A percentile compares a stretch with the other conserved stretches of the same genome.
Conservation (phyloP, 2,329 filamentous ascomycete species). For the Paracamarosporium sp. region DNA sequence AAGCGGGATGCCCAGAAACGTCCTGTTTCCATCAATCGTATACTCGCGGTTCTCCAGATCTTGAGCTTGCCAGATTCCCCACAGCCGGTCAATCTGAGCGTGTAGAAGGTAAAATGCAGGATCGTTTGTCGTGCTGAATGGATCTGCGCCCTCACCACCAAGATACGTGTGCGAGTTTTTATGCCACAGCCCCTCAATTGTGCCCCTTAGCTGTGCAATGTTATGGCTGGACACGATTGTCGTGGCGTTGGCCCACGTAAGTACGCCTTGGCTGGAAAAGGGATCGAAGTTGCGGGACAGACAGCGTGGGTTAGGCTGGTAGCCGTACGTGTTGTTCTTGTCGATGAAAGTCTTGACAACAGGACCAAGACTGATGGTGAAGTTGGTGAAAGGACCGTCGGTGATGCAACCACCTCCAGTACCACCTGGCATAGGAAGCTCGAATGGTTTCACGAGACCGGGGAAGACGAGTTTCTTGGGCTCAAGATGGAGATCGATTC, state of each 20-base stretch:
- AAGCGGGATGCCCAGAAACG: slow-evolving; percentile 37
- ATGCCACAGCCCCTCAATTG: slow-evolving; percentile 46
- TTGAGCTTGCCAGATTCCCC: slow-evolving; percentile 57
- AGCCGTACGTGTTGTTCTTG: slow-evolving; percentile 19
- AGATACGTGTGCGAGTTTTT: slow-evolving; percentile 51
- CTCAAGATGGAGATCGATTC: slow-evolving; percentile 23
- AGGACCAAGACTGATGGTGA: slow-evolving; percentile 50
- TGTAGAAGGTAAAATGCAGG: slow-evolving; percentile 56
- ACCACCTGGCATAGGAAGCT: slow-evolving; percentile 11
- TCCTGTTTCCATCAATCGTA: slow-evolving; percentile 51
- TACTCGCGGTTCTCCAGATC: slow-evolving; percentile 43
- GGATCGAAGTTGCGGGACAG: slow-evolving; percentile 42
- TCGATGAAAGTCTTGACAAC: slow-evolving; percentile 46
- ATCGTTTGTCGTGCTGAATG: slow-evolving; percentile 48
- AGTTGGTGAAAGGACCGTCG: slow-evolving; percentile 24
- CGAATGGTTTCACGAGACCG: slow-evolving; percentile 1
- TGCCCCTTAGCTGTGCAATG: slow-evolving; percentile 44
- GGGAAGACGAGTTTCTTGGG: slow-evolving; percentile 29
- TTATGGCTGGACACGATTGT: slow-evolving; percentile 49
- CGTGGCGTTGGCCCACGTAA: slow-evolving; percentile 27
- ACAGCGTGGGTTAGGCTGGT: slow-evolving; percentile 37
- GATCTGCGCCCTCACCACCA: slow-evolving; percentile 52
- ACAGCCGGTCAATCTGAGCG: slow-evolving; percentile 53
- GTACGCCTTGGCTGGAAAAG: slow-evolving; percentile 33
- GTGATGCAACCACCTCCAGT: slow-evolving; percentile 26